These are phyloP conservation scores for Sarocladium brachiariae DNA, from an alignment of 2,329 filamentous ascomycete genomes.

Conservation along the genomic window DNA sequence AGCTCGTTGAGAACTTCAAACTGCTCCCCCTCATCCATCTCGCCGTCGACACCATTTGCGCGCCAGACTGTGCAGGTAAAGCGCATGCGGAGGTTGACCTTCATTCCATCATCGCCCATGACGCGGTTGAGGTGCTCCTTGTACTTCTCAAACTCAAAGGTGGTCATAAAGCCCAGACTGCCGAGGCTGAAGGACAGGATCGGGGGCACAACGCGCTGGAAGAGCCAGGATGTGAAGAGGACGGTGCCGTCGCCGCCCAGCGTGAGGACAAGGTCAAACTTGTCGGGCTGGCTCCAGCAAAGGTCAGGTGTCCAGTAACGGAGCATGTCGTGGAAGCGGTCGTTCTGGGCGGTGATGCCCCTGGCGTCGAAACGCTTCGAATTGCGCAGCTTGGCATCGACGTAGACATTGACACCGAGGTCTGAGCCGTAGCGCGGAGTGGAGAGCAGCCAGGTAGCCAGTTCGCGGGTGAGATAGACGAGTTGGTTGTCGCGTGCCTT, in stretches of 20 bases:
- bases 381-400: slow-evolving; percentile 87
- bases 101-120: slow-evolving; percentile 94
- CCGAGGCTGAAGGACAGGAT: slow-evolving; percentile 80
- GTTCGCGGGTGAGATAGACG: slow-evolving; percentile 79
- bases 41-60: slow-evolving; percentile 50
- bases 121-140: slow-evolving; percentile 79
- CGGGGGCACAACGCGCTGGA: slow-evolving; percentile 80
- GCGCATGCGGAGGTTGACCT: slow-evolving; percentile 95
- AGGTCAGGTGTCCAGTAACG: slow-evolving; percentile 95
- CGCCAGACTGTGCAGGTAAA: slow-evolving; percentile 98
- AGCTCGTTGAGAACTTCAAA: slow-evolving; percentile 98
- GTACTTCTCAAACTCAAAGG: slow-evolving; percentile 82
- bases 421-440: slow-evolving; percentile 87
- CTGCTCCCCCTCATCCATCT: slow-evolving; percentile 81
- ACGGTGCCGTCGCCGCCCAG: slow-evolving; percentile 84
- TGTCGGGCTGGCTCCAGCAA: slow-evolving; percentile 89
- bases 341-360: slow-evolving; percentile 65
- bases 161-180: slow-evolving; percentile 81
- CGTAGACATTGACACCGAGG: slow-evolving; percentile 92
- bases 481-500: slow-evolving; percentile 94
- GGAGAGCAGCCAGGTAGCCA: slow-evolving; percentile 79
- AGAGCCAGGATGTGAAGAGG: slow-evolving; percentile 85
- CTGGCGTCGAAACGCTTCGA: slow-evolving; percentile 82
- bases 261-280: slow-evolving; percentile 89
- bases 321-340: slow-evolving; percentile 74